Conservation (phyloP, 345 rosid species). For the Ailanthus altissimus region DNA sequence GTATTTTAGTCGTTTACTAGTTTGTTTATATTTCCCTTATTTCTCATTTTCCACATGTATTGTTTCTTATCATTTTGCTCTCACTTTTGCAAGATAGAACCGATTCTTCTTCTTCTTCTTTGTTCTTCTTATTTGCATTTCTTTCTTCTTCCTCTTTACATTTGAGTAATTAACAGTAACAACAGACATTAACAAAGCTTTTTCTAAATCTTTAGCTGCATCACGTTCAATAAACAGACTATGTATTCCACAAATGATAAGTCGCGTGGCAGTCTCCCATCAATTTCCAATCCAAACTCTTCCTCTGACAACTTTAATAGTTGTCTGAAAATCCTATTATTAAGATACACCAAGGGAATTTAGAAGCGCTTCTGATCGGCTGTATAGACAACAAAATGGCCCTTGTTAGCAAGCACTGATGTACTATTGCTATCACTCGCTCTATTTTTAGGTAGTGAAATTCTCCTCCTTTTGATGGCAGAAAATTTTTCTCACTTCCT, state of each 20-base stretch:
- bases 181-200: not conserved
- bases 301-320: constrained; percentile 19
- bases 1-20: no score
- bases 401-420: not conserved
- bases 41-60: no score
- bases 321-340: not conserved
- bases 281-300: constrained; percentile 16
- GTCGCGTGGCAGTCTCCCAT: constrained; percentile 22
- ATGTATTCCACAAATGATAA: constrained; percentile 19
- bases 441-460: not conserved
- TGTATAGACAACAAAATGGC: not conserved
- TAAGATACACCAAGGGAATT: constrained; percentile 1
- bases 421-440: not conserved
- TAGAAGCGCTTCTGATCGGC: not conserved
- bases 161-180: not conserved
- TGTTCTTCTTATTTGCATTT: no score
- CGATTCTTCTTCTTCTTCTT: no score
- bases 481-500: not conserved
- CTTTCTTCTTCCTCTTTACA: no score
- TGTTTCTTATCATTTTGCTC: no score
- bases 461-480: not conserved
- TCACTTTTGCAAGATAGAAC: no score
- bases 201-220: constrained; percentile 1
- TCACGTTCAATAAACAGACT: not conserved
- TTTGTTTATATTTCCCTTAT: no score